These are phyloP conservation scores for Musa troglodytarum DNA, from an alignment of 176 grass and related monocot genomes.

Conservation along the genomic window DNA sequence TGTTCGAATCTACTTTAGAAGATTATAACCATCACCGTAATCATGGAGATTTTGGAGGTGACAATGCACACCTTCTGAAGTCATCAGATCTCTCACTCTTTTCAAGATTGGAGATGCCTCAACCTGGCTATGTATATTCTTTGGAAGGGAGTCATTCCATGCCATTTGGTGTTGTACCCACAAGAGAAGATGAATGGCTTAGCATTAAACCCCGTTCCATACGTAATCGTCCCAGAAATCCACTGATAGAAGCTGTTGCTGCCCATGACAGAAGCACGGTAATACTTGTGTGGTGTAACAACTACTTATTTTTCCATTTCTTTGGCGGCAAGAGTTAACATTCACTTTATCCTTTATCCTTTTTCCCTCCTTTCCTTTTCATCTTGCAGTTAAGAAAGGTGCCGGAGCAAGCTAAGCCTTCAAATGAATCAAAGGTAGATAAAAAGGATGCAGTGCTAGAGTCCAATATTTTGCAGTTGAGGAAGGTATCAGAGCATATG, in stretches of 20 bases:
- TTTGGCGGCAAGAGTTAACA: neutral
- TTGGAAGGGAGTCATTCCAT: conserved; percentile 34
- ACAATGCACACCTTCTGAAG: conserved; percentile 12
- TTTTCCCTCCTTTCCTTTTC: neutral
- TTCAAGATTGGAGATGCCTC: conserved; percentile 45
- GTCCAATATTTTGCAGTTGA: conserved; percentile 56
- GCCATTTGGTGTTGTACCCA: conserved; percentile 26
- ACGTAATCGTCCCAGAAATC: conserved; percentile 75
- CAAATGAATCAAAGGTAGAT: neutral
- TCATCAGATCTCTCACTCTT: conserved; percentile 42
- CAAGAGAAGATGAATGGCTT: conserved; percentile 35
- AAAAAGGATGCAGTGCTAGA: neutral
- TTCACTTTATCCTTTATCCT: neutral
- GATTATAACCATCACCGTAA: conserved; percentile 19
- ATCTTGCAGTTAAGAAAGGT: conserved; percentile 8
- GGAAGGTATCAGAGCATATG: conserved; percentile 71
- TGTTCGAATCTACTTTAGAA: conserved; percentile 1
- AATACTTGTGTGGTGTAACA: conserved; percentile 9
- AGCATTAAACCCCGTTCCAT: conserved; percentile 55
- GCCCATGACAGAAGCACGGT: conserved; percentile 98
- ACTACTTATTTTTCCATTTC: neutral
- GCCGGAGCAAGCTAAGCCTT: neutral
- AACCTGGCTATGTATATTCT: conserved; percentile 58
- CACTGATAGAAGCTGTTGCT: conserved; percentile 85
- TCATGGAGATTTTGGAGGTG: conserved; percentile 20